A percentile compares a stretch with the other conserved stretches of the same genome.
phyloP scores from a whole-genome alignment of 306 rosid genomes.

The Ceratonia siliqua region DNA sequence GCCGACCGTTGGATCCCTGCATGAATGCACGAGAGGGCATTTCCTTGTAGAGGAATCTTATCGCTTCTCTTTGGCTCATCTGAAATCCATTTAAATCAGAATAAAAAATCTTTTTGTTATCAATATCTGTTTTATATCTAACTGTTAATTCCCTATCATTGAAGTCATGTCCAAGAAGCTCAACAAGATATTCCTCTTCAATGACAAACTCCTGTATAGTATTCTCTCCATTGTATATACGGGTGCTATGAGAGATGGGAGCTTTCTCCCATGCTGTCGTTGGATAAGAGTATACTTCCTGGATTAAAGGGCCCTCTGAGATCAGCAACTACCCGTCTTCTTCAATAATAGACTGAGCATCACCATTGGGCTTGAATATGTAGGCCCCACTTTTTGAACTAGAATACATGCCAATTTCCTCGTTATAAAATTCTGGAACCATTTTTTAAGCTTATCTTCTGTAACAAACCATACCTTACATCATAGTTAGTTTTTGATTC shows the following conservation, averaged over 20 bases:
- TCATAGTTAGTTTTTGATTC: constrained; percentile 78
- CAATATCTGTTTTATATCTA: constrained; percentile 80
- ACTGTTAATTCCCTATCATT: constrained; percentile 85
- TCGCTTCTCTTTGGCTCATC: constrained; percentile 97
- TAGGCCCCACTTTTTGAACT: constrained; percentile 85
- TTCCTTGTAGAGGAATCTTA: constrained; percentile 95
- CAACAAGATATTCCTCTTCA: constrained; percentile 98
- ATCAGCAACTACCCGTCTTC: constrained; percentile 73
- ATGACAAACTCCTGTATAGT: constrained; percentile 67
- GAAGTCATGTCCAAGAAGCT: constrained; percentile 64
- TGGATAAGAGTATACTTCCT: constrained; percentile 88
- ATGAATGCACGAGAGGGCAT: constrained; percentile 93
- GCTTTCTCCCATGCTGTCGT: constrained; percentile 65
- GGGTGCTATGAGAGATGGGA: constrained; percentile 93
- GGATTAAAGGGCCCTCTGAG: constrained; percentile 78
- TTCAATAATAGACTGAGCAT: constrained; percentile 63
- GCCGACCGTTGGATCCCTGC: constrained; percentile 73
- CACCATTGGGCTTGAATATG: constrained; percentile 83
- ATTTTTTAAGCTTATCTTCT: constrained; percentile 51
- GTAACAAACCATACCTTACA: constrained; percentile 69
- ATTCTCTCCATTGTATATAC: constrained; percentile 67
- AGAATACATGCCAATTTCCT: constrained; percentile 85
- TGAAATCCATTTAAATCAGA: constrained; percentile 96
- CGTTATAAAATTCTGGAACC: constrained; percentile 61
- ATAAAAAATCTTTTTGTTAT: constrained; percentile 73